phyloP scores from a whole-genome alignment of 331 rosid species.

The Rhamnella rubrinervis region DNA sequence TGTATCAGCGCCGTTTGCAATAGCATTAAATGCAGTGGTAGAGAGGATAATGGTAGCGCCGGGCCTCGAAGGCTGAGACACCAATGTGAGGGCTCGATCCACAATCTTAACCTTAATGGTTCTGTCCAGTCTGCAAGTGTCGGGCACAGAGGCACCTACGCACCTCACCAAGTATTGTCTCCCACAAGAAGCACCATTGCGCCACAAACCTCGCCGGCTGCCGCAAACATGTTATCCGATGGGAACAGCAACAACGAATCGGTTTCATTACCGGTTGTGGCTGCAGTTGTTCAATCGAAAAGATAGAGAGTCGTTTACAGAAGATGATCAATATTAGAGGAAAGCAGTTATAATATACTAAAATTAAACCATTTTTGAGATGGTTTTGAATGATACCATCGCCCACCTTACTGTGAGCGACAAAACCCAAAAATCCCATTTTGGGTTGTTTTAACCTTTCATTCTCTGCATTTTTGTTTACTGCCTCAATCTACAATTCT shows the following conservation, averaged over 20 bases:
- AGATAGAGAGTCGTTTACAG: too few relatives aligned
- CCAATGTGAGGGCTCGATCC: conserved; percentile 69
- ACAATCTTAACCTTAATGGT: conserved; percentile 62
- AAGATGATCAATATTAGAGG: too few relatives aligned
- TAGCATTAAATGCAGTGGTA: conserved; percentile 47
- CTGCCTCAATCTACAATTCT: too few relatives aligned
- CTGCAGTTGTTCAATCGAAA: conserved; percentile 21
- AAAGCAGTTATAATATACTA: too few relatives aligned
- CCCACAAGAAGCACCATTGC: conserved; percentile 89
- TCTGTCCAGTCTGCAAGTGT: conserved; percentile 46
- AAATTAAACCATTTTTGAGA: too few relatives aligned
- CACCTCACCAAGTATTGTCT: conserved; percentile 67
- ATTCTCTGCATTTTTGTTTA: too few relatives aligned
- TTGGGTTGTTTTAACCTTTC: too few relatives aligned
- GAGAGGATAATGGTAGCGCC: conserved; percentile 61
- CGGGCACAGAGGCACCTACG: conserved; percentile 46
- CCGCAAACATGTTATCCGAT: conserved; percentile 55
- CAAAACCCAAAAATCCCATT: too few relatives aligned
- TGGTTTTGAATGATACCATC: too few relatives aligned
- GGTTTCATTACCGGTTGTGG: conserved; percentile 51
- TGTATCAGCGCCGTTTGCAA: conserved; percentile 46
- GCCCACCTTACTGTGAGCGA: too few relatives aligned
- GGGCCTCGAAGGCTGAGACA: conserved; percentile 25
- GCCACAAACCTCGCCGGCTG: conserved; percentile 90
- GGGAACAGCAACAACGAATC: conserved; percentile 52